Percentiles rank a stretch among this genome's conserved stretches.
Evolutionary conservation across 768 basidiomycete genomes (phyloP).

Genomic region (Dentipellis sp.): DNA sequence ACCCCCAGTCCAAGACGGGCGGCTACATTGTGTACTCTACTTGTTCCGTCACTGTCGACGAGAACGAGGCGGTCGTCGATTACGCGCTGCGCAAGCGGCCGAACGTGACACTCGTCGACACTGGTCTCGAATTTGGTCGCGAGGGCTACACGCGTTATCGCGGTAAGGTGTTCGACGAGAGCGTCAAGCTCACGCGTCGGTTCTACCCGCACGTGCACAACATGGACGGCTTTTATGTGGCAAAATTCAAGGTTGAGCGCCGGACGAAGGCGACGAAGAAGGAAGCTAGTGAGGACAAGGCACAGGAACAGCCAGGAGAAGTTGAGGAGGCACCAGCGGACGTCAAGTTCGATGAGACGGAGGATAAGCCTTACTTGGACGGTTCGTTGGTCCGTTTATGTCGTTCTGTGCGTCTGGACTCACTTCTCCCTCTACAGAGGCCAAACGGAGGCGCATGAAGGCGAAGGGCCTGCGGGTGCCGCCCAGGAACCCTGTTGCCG

Average conservation of each 20-base stretch:
- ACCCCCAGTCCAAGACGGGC: slow-evolving; percentile 82
- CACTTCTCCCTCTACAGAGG: slow-evolving; percentile 33
- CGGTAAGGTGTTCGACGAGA: slow-evolving; percentile 82
- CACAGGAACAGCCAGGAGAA: slow-evolving; percentile 18
- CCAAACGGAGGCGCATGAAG: slow-evolving; percentile 68
- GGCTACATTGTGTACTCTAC: slow-evolving; percentile 97
- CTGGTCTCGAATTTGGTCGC: slow-evolving; percentile 87
- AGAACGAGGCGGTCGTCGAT: slow-evolving; percentile 97
- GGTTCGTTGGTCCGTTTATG: slow-evolving; percentile 38
- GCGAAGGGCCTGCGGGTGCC: slow-evolving; percentile 64
- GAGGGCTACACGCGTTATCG: slow-evolving; percentile 87
- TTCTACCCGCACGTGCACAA: slow-evolving; percentile 98
- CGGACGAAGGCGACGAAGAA: slow-evolving; percentile 40
- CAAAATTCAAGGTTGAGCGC: slow-evolving; percentile 94
- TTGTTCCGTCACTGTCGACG: slow-evolving; percentile 95
- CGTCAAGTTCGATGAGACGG: slow-evolving; percentile 24
- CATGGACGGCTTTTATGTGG: slow-evolving; percentile 99
- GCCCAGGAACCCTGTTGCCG: slow-evolving; percentile 34
- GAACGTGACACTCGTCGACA: slow-evolving; percentile 85
- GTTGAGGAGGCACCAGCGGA: slow-evolving; percentile 18
- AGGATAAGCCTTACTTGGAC: slow-evolving; percentile 57
- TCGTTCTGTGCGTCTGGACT: neutral
- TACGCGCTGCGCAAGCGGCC: slow-evolving; percentile 95
- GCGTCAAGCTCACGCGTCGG: slow-evolving; percentile 71
- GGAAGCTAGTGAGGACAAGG: slow-evolving; percentile 20